Conservation (phyloP, 805 yeast genomes). For the Candida insectalens region DNA sequence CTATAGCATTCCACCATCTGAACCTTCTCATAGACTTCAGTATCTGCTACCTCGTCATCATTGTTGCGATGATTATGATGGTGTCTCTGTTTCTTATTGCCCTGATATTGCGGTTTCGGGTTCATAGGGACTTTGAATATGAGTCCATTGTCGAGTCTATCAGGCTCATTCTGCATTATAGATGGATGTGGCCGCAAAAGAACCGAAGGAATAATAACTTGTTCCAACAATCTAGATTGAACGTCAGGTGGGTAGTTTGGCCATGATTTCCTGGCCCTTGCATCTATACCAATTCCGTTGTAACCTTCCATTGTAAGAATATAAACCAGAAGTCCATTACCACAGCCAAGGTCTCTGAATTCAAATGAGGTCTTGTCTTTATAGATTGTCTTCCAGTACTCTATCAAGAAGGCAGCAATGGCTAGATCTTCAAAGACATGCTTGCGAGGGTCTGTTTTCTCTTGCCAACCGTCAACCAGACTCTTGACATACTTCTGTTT, state of each 20-base stretch:
- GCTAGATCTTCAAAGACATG: conserved; percentile 96
- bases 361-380: conserved; percentile 36
- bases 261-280: conserved; percentile 87
- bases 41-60: conserved; percentile 2
- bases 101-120: conserved; percentile 16
- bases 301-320: conserved; percentile 73
- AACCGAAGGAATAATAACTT: conserved; percentile 73
- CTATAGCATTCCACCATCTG: conserved; percentile 48
- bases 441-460: conserved; percentile 87
- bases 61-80: conserved; percentile 5
- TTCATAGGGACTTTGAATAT: conserved; percentile 42
- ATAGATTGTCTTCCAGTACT: conserved; percentile 59
- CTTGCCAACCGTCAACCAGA: conserved; percentile 81
- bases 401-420: conserved; percentile 88
- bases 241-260: conserved; percentile 57
- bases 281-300: conserved; percentile 80
- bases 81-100: conserved; percentile 8
- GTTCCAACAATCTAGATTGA: conserved; percentile 52
- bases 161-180: conserved; percentile 41
- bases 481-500: conserved; percentile 74
- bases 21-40: conserved; percentile 14
- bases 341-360: conserved; percentile 90
- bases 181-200: conserved; percentile 65
- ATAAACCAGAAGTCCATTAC: conserved; percentile 81
- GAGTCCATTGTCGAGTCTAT: conserved; percentile 50